phyloP scores from a whole-genome alignment of 2,329 filamentous ascomycete species.

The Trichoderma hamatum region DNA sequence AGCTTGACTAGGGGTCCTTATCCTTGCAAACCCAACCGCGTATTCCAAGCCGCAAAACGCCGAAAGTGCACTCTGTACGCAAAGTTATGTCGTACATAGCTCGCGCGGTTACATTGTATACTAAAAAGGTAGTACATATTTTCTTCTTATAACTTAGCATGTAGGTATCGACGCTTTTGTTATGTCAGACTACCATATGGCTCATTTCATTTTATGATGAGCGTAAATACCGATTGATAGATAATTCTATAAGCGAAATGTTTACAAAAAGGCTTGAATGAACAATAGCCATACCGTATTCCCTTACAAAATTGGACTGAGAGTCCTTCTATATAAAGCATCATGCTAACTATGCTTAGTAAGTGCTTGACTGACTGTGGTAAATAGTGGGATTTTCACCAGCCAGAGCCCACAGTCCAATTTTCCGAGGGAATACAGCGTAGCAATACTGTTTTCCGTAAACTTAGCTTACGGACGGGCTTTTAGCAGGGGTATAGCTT shows the following conservation, averaged over 20 bases:
- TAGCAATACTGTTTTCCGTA: no score
- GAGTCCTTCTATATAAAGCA: no score
- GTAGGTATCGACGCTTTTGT: background rate
- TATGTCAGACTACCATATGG: background rate
- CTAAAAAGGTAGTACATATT: background rate
- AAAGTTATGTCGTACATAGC: background rate
- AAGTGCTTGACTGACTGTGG: no score
- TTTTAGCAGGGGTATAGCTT: background rate
- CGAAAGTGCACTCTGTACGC: background rate
- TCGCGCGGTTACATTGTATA: background rate
- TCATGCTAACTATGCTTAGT: no score
- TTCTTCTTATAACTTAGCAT: no score
- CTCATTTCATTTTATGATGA: background rate
- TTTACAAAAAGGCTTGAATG: background rate
- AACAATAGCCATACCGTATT: background rate
- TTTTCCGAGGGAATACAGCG: no score
- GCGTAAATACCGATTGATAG: background rate
- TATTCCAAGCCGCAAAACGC: no score
- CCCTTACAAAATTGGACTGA: no score
- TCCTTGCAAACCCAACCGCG: no score
- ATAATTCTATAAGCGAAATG: background rate
- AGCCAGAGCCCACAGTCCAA: no score
- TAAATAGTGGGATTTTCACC: no score
- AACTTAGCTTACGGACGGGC: background rate
- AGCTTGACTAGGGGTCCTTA: background rate